Base-by-base conservation (phyloP, 257 asterid genomes). In the Fraxinus pennsylvanica region DNA sequence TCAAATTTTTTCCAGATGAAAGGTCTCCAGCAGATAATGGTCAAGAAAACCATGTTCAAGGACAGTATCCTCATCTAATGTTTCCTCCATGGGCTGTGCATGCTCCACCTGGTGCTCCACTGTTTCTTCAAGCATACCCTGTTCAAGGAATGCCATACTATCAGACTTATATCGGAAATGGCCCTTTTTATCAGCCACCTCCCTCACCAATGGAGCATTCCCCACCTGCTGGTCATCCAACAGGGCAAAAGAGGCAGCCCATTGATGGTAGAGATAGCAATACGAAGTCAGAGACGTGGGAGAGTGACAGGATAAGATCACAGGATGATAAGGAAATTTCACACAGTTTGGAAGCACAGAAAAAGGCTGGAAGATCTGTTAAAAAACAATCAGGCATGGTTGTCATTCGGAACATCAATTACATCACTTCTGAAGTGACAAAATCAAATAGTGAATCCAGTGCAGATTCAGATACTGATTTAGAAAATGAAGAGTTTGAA, bases 141-240 rank as follows among this genome's bases (percentile, higher is more conserved):
- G 87, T 91, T 67, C 99, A 94, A 82, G 97, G 98, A 82, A 86
- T 96, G 91, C 96, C 98, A 67, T 92, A 92, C 77, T 92, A 90
- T 89, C 98, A 83, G 85, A 71, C 89, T 67, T 91, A 89, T 75
- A 76, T 88, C 9, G 96, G 92, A 74, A 85, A 76, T 87, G 92
- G 88, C 68, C 90, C 89, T 68, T 86, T 82, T 79, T 87, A 87
- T 77, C 97, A 87, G 84, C 89, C 92, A 80, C 89, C 89, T 81
- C 89, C 87, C 82, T 85, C 88, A 75, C 86, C 88, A 12, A 76
- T 81, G 89, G 96, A 89, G 83, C 88, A 87, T 79, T 78, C 90
- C 70, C 87, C 84, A 38, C 32, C 82, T 83, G 78, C 75, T 72
- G 78, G 82, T 74, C 88, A 87, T 61, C 85, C 74, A 74, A 72